A percentile compares a stretch with the other conserved stretches of the same genome.
Conservation (phyloP, 768 basidiomycete genomes). For the Hortiboletus flavorubellus region DNA sequence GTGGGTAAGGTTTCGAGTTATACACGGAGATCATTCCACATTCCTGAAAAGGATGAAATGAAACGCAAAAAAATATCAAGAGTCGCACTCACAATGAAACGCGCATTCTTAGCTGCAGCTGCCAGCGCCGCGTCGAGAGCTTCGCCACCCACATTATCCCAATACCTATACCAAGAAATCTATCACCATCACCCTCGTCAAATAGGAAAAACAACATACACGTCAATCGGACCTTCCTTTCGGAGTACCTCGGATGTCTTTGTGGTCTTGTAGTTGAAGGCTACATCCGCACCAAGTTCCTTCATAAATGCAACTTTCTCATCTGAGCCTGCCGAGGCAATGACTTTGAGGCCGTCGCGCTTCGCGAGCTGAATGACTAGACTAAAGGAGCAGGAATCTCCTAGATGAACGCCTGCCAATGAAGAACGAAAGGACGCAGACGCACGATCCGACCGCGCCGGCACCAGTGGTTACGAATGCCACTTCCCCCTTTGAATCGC, state of each 20-base stretch:
- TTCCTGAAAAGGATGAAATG: constrained; percentile 23
- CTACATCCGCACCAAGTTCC: constrained; percentile 59
- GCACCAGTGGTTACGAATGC: constrained; percentile 44
- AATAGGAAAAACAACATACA: constrained; percentile 30
- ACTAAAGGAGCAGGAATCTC: constrained; percentile 19
- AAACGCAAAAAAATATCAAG: neutral
- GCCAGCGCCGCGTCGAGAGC: constrained; percentile 53
- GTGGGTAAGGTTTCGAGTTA: constrained; percentile 5
- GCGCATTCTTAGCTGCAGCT: constrained; percentile 39
- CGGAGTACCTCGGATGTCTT: constrained; percentile 48
- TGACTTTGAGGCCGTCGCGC: constrained; percentile 54
- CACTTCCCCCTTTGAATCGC: constrained; percentile 38
- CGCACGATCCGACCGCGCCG: constrained; percentile 59
- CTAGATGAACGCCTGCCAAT: constrained; percentile 1
- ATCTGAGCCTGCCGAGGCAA: constrained; percentile 67
- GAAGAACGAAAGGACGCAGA: constrained; percentile 30
- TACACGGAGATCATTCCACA: constrained; percentile 28
- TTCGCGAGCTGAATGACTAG: constrained; percentile 51
- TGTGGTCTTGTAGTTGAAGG: constrained; percentile 70
- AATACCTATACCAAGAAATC: constrained; percentile 5
- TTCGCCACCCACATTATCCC: constrained; percentile 48
- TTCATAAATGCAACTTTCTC: constrained; percentile 65
- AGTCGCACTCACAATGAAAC: constrained; percentile 41
- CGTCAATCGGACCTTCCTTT: constrained; percentile 55
- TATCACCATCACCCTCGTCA: neutral